phyloP scores from a whole-genome alignment of 176 grass and related monocot genomes.

The Saccharum officinarum region DNA sequence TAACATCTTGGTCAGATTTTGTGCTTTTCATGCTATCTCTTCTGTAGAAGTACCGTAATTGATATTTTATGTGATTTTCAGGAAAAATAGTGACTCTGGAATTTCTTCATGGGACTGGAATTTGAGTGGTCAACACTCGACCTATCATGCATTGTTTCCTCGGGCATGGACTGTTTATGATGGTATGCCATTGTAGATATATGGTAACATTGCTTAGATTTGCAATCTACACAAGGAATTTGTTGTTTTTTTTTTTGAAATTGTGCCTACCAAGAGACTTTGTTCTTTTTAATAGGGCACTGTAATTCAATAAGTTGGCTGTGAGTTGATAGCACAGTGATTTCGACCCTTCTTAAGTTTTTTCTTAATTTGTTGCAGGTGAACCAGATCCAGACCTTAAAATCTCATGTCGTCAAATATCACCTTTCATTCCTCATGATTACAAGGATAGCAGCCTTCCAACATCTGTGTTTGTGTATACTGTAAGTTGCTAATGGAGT shows the following conservation, averaged over 20 bases:
- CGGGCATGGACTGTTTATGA: conserved; percentile 99
- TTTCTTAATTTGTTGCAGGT: conserved; percentile 49
- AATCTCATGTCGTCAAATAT: conserved; percentile 99
- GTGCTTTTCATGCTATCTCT: conserved; percentile 11
- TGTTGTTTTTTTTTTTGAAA: neutral
- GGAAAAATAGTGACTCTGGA: conserved; percentile 72
- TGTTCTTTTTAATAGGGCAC: neutral
- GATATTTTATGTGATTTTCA: conserved; percentile 42
- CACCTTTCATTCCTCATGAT: conserved; percentile 98
- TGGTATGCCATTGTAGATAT: conserved; percentile 53
- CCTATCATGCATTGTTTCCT: conserved; percentile 97
- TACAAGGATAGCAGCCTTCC: conserved; percentile 98
- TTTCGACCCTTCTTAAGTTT: neutral
- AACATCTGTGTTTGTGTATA: conserved; percentile 96
- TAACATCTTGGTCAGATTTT: neutral
- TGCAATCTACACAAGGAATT: neutral
- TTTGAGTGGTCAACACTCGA: conserved; percentile 89
- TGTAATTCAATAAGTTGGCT: neutral
- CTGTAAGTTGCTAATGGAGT: conserved; percentile 50
- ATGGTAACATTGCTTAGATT: conserved; percentile 6
- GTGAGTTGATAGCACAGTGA: neutral
- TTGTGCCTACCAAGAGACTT: neutral
- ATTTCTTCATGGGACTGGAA: conserved; percentile 99
- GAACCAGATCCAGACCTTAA: conserved; percentile 99
- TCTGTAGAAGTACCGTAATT: conserved; percentile 6